Conservation (phyloP, 2,329 filamentous ascomycete genomes). For the Penicillium sp. region DNA sequence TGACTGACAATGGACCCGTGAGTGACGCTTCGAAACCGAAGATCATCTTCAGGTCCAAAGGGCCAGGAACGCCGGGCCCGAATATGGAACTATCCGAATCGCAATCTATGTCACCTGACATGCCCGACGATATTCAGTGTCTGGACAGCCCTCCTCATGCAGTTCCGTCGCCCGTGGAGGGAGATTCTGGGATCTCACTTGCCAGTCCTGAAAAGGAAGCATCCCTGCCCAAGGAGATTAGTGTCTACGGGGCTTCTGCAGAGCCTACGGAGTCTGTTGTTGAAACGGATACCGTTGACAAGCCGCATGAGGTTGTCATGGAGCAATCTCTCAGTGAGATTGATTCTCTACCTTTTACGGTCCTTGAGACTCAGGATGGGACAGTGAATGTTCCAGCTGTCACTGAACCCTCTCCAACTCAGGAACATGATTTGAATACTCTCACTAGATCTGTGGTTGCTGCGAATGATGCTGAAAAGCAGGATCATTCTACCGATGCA, state of each 20-base stretch:
- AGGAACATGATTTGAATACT: not conserved
- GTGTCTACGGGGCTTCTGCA: not conserved
- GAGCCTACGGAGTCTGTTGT: not conserved
- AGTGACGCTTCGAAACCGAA: not conserved
- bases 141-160: not conserved
- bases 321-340: not conserved
- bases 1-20: not conserved
- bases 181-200: slow-evolving; percentile 5
- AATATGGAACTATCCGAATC: not conserved
- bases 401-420: not conserved
- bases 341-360: not conserved
- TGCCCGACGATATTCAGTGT: not conserved
- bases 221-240: not conserved
- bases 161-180: not conserved
- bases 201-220: not conserved
- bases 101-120: not conserved
- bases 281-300: not conserved
- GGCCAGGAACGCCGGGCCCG: not conserved
- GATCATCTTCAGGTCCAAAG: not conserved
- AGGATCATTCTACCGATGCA: not conserved
- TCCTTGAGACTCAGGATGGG: not conserved
- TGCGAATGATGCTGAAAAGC: not conserved
- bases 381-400: not conserved
- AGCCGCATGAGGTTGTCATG: not conserved
- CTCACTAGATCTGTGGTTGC: not conserved